Evolutionary conservation across 2,329 filamentous ascomycete genomes (phyloP).

Genomic region (Plenodomus biglobosus): DNA sequence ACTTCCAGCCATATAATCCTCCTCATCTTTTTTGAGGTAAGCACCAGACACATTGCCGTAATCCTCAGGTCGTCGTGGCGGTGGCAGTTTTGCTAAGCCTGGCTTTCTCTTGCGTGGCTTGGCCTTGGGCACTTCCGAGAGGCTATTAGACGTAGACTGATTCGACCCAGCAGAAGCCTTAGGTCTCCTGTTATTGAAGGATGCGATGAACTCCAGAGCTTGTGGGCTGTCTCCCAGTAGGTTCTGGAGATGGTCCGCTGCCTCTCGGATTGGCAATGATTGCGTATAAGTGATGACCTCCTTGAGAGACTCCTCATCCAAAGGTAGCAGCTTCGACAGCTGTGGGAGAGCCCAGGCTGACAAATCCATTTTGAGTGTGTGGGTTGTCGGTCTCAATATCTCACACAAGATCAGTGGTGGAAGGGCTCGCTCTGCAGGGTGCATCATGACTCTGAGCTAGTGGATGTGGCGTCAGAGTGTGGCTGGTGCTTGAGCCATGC

Average conservation of each 20-base stretch:
- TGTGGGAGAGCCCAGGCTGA: slow-evolving; percentile 65
- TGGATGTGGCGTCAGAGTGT: slow-evolving; percentile 16
- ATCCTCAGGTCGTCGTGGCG: slow-evolving; percentile 55
- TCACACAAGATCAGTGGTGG: background rate
- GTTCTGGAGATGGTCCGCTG: slow-evolving; percentile 82
- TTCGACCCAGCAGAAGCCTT: slow-evolving; percentile 26
- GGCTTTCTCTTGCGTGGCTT: slow-evolving; percentile 48
- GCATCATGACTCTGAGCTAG: slow-evolving; percentile 23
- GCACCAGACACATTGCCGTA: slow-evolving; percentile 66
- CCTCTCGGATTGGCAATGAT: slow-evolving; percentile 73
- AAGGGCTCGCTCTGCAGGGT: slow-evolving; percentile 2
- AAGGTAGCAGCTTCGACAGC: slow-evolving; percentile 75
- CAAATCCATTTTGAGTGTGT: slow-evolving; percentile 42
- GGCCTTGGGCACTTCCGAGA: slow-evolving; percentile 37
- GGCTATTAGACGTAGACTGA: slow-evolving; percentile 20
- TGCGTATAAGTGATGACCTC: slow-evolving; percentile 82
- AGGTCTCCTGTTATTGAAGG: slow-evolving; percentile 68
- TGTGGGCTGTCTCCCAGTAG: slow-evolving; percentile 83
- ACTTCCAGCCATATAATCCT: slow-evolving; percentile 68
- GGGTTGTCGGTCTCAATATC: background rate
- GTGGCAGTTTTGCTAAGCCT: slow-evolving; percentile 43
- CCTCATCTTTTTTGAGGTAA: slow-evolving; percentile 74
- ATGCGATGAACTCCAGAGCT: slow-evolving; percentile 69
- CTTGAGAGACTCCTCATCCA: slow-evolving; percentile 80
- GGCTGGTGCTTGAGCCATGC: slow-evolving; percentile 10